Percentiles rank a stretch among this genome's conserved stretches.
Conservation (phyloP, 768 basidiomycete genomes). For the Agaricus sinodeliciosus region DNA sequence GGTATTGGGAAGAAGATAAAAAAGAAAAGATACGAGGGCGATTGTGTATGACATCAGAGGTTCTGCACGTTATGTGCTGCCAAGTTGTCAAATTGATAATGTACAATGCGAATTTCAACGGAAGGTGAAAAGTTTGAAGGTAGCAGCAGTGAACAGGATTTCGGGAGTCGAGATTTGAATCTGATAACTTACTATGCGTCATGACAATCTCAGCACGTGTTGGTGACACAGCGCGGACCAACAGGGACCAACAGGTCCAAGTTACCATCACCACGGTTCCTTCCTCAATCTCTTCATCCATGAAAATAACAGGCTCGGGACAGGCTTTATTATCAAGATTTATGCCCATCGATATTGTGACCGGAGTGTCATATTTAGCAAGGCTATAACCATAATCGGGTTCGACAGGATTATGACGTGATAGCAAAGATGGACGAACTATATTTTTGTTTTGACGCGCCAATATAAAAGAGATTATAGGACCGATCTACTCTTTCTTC, state of each 20-base stretch:
- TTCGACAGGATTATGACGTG: neutral
- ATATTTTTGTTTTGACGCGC: neutral
- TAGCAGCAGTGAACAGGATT: too few species aligned
- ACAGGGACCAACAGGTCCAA: too few species aligned
- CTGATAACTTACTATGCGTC: too few species aligned
- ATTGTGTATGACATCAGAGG: too few species aligned
- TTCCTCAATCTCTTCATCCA: too few species aligned
- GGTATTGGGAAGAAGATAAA: neutral
- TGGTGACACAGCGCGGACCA: neutral
- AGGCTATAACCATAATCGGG: neutral
- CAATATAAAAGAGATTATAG: neutral
- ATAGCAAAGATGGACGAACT: neutral
- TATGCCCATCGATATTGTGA: neutral
- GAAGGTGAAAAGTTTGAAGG: too few species aligned
- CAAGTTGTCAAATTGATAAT: too few species aligned
- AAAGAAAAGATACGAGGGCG: neutral
- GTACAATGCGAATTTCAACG: too few species aligned
- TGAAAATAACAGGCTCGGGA: neutral
- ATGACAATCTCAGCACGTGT: neutral
- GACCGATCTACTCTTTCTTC: neutral
- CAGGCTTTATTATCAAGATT: too few species aligned
- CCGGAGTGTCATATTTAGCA: neutral
- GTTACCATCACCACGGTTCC: too few species aligned
- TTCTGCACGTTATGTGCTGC: too few species aligned
- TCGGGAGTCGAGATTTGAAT: too few species aligned